Conservation (phyloP, 2,329 filamentous ascomycete genomes). For the Arthrobotrys pseudoclavata region DNA sequence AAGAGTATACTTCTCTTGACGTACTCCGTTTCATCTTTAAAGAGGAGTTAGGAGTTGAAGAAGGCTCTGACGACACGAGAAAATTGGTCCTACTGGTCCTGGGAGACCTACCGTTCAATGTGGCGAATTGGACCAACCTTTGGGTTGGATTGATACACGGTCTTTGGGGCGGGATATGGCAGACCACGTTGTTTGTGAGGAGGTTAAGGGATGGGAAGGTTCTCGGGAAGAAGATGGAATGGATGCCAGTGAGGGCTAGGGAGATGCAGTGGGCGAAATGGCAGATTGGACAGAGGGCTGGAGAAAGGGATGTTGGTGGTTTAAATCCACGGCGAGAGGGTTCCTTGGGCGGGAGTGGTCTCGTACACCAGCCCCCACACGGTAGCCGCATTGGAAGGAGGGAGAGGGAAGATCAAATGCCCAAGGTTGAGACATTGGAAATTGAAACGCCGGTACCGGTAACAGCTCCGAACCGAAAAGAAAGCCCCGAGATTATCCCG, state of each 20-base stretch:
- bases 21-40: conserved; percentile 32
- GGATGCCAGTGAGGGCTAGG: conserved; percentile 4
- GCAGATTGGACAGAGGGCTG: background rate
- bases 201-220: conserved; percentile 8
- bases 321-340: background rate
- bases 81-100: conserved; percentile 17
- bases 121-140: conserved; percentile 28
- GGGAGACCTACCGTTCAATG: conserved; percentile 34
- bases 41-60: conserved; percentile 7
- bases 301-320: background rate
- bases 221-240: background rate
- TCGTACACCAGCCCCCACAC: no score
- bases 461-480: background rate
- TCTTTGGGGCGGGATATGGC: conserved; percentile 41
- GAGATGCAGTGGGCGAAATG: conserved; percentile 26
- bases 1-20: background rate
- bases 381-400: background rate
- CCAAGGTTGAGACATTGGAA: background rate
- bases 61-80: background rate
- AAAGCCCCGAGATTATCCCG: background rate
- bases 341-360: background rate
- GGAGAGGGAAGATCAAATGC: background rate
- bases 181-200: conserved; percentile 13
- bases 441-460: background rate
- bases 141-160: conserved; percentile 36